Evolutionary conservation across 2,329 filamentous ascomycete genomes (phyloP).

Genomic region (Xylaria hypoxylon): DNA sequence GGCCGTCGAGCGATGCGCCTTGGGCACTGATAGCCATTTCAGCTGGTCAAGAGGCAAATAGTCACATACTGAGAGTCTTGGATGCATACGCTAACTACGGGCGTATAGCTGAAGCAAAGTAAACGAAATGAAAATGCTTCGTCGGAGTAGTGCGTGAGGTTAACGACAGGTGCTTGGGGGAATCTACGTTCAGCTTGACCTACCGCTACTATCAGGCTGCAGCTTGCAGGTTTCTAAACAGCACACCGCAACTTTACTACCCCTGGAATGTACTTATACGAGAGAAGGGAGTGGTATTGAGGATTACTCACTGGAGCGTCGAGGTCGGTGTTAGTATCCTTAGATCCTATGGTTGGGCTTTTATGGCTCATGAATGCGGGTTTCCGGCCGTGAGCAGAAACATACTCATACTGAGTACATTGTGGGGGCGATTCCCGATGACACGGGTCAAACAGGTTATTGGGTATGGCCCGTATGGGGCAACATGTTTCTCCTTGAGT

Average conservation of each 20-base stretch:
- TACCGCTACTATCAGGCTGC: conserved; percentile 22
- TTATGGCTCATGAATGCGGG: conserved; percentile 31
- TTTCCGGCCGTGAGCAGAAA: conserved; percentile 18
- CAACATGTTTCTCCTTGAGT: conserved; percentile 32
- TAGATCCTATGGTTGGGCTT: conserved; percentile 20
- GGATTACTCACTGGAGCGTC: conserved; percentile 4
- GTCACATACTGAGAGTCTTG: conserved; percentile 9
- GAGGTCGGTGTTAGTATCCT: conserved; percentile 16
- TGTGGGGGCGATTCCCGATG: conserved; percentile 38
- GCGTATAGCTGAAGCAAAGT: conserved; percentile 6
- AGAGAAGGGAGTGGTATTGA: conserved; percentile 10
- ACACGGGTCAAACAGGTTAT: conserved; percentile 36
- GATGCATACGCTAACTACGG: conserved; percentile 16
- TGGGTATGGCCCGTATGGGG: conserved; percentile 31
- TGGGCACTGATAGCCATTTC: conserved; percentile 12
- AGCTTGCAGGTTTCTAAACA: conserved; percentile 20
- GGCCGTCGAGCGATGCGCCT: conserved; percentile 11
- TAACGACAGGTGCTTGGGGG: conserved; percentile 19
- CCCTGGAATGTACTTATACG: conserved; percentile 26
- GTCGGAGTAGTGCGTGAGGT: conserved; percentile 18
- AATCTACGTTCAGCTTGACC: conserved; percentile 31
- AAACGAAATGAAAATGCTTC: conserved; percentile 15
- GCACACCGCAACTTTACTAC: conserved; percentile 39
- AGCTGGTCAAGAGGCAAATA: not conserved
- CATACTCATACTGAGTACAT: not conserved